Conservation (phyloP, 2,329 filamentous ascomycete species). For the Fusarium gaditjirri region DNA sequence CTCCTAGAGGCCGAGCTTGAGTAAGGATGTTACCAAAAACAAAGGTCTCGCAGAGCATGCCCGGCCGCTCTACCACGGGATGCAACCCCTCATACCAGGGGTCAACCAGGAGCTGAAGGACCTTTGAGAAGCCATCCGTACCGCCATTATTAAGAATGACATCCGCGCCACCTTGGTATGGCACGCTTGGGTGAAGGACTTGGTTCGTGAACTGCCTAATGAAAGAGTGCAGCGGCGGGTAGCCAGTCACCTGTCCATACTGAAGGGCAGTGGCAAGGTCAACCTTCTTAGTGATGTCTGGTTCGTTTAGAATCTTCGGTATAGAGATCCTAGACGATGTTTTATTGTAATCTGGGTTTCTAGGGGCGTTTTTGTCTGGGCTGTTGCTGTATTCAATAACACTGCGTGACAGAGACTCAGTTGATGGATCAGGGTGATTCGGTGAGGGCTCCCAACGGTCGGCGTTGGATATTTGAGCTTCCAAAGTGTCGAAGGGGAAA, state of each 20-base stretch:
- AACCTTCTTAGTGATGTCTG: slow-evolving; percentile 74
- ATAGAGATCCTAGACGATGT: slow-evolving; percentile 69
- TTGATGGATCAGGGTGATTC: slow-evolving; percentile 60
- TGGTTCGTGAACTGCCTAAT: slow-evolving; percentile 81
- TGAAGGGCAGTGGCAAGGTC: slow-evolving; percentile 86
- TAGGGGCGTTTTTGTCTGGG: not conserved
- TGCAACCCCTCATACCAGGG: slow-evolving; percentile 77
- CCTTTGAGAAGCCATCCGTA: slow-evolving; percentile 87
- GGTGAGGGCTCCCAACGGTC: slow-evolving; percentile 78
- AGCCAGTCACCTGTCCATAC: slow-evolving; percentile 85
- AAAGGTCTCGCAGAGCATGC: slow-evolving; percentile 81
- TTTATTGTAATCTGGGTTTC: slow-evolving; percentile 51
- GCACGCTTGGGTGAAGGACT: slow-evolving; percentile 82
- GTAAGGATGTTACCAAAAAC: slow-evolving; percentile 82
- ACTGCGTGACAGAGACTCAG: not conserved
- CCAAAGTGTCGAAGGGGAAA: slow-evolving; percentile 92
- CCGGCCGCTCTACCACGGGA: slow-evolving; percentile 75
- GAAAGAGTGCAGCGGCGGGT: slow-evolving; percentile 81
- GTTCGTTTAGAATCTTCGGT: slow-evolving; percentile 71
- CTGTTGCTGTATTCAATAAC: not conserved
- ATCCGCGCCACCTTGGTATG: slow-evolving; percentile 80
- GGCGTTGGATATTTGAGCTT: slow-evolving; percentile 80
- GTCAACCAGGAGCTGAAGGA: slow-evolving; percentile 79
- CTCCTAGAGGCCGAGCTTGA: slow-evolving; percentile 71
- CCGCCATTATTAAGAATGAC: slow-evolving; percentile 83